Evolutionary conservation across 1,139 yeast species (phyloP).

Genomic region (Lodderomyces parapsilosis): DNA sequence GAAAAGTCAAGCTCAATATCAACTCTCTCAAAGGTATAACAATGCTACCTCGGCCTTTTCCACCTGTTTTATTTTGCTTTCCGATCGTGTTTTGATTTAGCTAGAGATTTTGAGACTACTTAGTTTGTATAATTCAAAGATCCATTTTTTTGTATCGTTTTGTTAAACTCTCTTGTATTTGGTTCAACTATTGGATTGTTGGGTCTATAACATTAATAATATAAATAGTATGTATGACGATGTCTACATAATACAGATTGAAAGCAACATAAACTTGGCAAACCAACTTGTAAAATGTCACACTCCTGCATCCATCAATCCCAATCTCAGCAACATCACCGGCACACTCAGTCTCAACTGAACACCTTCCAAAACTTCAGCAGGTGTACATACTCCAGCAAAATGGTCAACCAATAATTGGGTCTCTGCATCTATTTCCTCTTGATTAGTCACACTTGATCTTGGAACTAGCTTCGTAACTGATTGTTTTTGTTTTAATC

Average conservation of each 20-base stretch:
- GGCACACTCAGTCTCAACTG: neutral
- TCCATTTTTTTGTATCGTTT: neutral
- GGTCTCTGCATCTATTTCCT: neutral
- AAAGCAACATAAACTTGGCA: too few species aligned
- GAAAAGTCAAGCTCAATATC: too few species aligned
- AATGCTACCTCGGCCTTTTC: neutral
- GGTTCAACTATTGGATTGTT: too few species aligned
- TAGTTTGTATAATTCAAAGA: neutral
- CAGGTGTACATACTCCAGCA: neutral
- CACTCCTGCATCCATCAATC: neutral
- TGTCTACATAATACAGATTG: too few species aligned
- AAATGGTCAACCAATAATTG: neutral
- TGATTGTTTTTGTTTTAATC: too few species aligned
- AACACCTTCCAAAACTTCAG: neutral
- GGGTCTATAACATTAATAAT: too few species aligned
- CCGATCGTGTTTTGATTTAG: neutral
- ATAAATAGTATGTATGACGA: too few species aligned
- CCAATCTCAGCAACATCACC: too few species aligned
- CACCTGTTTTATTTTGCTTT: neutral
- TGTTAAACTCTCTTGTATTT: neutral
- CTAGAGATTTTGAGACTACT: too few species aligned
- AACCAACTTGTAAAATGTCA: too few species aligned
- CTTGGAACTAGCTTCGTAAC: too few species aligned
- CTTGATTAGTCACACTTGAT: neutral
- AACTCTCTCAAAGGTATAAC: conserved; percentile 1